Evolutionary conservation across 169 alveolate species (phyloP).

Genomic region (Neospora caninum): DNA sequence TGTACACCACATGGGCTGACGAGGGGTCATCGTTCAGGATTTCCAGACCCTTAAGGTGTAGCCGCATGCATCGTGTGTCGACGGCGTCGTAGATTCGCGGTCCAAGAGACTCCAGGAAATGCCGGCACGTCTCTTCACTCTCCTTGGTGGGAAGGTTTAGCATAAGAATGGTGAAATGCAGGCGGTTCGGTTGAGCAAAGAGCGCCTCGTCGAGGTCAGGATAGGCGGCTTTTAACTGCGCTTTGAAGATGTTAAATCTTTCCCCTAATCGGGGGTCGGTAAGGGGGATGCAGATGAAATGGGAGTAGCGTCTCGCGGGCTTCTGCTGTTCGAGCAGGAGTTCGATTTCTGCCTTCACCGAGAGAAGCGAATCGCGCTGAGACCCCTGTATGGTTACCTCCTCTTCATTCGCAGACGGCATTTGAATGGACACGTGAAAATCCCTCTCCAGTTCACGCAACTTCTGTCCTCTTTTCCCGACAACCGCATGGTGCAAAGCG

Average conservation of each 20-base stretch:
- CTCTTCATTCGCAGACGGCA: not conserved
- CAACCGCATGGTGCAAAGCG: not conserved
- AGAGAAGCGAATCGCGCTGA: not conserved
- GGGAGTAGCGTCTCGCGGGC: not conserved
- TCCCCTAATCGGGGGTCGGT: not conserved
- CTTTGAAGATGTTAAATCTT: constrained; percentile 42
- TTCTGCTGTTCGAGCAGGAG: not conserved
- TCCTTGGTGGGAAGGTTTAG: not conserved
- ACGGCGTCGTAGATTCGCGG: constrained; percentile 57
- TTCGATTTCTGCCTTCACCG: not conserved
- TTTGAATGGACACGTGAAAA: not conserved
- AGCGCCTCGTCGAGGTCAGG: constrained; percentile 25
- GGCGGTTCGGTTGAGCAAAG: not conserved
- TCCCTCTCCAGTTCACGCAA: not conserved
- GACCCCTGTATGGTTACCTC: not conserved
- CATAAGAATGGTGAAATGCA: constrained; percentile 45
- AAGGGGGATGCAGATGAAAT: constrained; percentile 48
- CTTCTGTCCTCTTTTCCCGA: not conserved
- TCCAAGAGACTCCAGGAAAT: not conserved
- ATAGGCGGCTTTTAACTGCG: constrained; percentile 25
- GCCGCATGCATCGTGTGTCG: constrained; percentile 33
- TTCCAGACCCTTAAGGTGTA: constrained; percentile 43
- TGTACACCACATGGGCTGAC: constrained; percentile 44
- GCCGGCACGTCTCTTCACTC: not conserved
- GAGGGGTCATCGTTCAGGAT: constrained; percentile 50